Conservation (phyloP, 1,284 basidiomycete species). For the Anthracocystis setariae region DNA sequence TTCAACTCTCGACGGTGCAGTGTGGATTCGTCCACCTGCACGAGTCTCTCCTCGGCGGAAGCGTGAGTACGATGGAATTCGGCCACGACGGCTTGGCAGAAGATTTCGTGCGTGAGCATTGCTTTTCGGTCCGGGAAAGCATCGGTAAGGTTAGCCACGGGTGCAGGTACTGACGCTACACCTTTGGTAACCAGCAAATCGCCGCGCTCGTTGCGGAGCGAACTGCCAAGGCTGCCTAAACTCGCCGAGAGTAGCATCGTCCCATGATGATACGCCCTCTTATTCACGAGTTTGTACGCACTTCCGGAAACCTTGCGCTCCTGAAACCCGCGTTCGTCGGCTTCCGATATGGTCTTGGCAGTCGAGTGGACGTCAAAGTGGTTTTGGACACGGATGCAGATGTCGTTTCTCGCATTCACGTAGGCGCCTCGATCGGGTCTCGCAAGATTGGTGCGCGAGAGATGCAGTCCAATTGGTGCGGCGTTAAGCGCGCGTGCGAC, state of each 20-base stretch:
- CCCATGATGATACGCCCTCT: conserved; percentile 95
- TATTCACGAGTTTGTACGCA: conserved; percentile 93
- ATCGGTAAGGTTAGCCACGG: conserved; percentile 83
- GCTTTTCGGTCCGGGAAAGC: conserved; percentile 68
- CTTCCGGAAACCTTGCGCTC: conserved; percentile 86
- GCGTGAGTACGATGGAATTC: conserved; percentile 78
- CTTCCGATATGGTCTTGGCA: conserved; percentile 9
- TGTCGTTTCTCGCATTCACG: conserved; percentile 89
- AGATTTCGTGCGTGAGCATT: conserved; percentile 75
- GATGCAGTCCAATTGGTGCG: conserved; percentile 62
- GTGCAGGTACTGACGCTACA: conserved; percentile 88
- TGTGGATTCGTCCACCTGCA: conserved; percentile 32
- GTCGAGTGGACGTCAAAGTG: conserved; percentile 74
- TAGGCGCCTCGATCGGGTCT: conserved; percentile 56
- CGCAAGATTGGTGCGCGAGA: conserved; percentile 8
- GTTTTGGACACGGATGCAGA: conserved; percentile 69
- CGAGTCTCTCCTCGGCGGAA: neutral
- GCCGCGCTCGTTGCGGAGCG: conserved; percentile 76
- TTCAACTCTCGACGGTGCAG: conserved; percentile 16
- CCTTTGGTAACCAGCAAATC: conserved; percentile 81
- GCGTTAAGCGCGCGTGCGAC: conserved; percentile 80
- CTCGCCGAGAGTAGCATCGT: conserved; percentile 85
- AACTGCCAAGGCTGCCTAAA: conserved; percentile 50
- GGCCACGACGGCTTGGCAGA: conserved; percentile 77
- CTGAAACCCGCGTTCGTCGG: conserved; percentile 19